Percentiles rank a stretch among this genome's conserved stretches.
phyloP scores from a whole-genome alignment of 176 grass and related monocot genomes.

The Dendrocalamus sinicus region DNA sequence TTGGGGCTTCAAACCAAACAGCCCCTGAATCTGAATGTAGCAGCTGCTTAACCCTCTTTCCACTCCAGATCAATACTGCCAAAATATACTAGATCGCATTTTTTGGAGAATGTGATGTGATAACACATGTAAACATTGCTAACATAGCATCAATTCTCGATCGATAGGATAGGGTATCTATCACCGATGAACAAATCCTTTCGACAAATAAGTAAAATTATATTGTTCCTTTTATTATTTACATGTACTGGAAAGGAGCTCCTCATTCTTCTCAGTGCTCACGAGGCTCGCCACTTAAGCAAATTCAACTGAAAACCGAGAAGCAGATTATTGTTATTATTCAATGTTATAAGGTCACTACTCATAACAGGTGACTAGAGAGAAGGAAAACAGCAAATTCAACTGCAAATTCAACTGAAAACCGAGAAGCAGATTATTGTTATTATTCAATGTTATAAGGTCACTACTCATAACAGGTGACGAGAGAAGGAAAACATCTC shows the following conservation, averaged over 20 bases:
- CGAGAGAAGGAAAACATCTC: too few relatives aligned
- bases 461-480: neutral
- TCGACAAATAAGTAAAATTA: conserved; percentile 25
- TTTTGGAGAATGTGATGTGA: conserved; percentile 6
- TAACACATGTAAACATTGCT: conserved; percentile 30
- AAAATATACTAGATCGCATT: neutral
- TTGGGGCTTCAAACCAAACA: too few relatives aligned
- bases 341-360: neutral
- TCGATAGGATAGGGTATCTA: neutral
- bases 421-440: neutral
- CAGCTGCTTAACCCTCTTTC: too few relatives aligned
- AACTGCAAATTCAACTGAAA: conserved; percentile 19
- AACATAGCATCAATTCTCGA: neutral
- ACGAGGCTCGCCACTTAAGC: conserved; percentile 18
- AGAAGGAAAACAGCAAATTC: neutral
- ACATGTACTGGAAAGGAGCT: conserved; percentile 33
- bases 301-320: conserved; percentile 5
- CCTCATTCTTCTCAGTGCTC: conserved; percentile 18
- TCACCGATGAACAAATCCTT: conserved; percentile 29
- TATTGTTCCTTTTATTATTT: conserved; percentile 33
- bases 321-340: neutral
- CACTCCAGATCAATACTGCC: too few relatives aligned
- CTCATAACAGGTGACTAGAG: neutral
- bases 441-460: neutral
- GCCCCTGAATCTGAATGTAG: too few relatives aligned